Conservation (phyloP, 768 basidiomycete species). For the Pluteus cervinus region DNA sequence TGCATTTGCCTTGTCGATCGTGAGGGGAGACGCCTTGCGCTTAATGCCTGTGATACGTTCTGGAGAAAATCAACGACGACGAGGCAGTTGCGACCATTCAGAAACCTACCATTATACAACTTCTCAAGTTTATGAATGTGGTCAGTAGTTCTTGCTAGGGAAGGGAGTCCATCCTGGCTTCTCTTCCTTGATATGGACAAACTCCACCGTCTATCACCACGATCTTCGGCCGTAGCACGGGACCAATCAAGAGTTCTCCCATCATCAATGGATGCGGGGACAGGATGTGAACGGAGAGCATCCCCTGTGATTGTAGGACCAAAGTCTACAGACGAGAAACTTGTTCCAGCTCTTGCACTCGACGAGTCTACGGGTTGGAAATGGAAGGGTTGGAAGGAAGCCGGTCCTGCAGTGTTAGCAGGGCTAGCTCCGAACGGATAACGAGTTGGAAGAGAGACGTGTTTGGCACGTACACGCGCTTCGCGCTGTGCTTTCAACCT, state of each 20-base stretch:
- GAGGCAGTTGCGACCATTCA: not conserved
- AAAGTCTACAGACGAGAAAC: constrained; percentile 70
- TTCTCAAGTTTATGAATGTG: too few species aligned
- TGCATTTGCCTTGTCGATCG: constrained; percentile 57
- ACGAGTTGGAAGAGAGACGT: not conserved
- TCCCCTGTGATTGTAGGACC: constrained; percentile 48
- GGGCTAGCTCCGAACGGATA: constrained; percentile 7
- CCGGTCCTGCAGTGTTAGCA: constrained; percentile 6
- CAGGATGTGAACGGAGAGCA: constrained; percentile 44
- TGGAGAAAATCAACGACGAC: constrained; percentile 15
- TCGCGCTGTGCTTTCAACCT: constrained; percentile 71
- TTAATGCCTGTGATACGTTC: constrained; percentile 56
- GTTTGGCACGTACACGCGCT: constrained; percentile 22
- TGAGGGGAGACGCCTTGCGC: constrained; percentile 41
- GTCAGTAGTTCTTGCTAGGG: too few species aligned
- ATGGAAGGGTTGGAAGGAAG: constrained; percentile 6
- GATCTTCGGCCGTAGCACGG: constrained; percentile 45
- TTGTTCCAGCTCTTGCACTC: constrained; percentile 13
- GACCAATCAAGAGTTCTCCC: constrained; percentile 74
- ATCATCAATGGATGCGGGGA: constrained; percentile 63
- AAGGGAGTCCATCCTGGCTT: too few species aligned
- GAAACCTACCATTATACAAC: constrained; percentile 47
- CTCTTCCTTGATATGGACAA: constrained; percentile 52
- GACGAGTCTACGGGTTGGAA: too few species aligned
- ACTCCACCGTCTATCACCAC: constrained; percentile 55